Evolutionary conservation across 495 filamentous ascomycete species (phyloP), one percentile per base, ranked within the genome.

Genomic region (Penicillium daleae): DNA sequence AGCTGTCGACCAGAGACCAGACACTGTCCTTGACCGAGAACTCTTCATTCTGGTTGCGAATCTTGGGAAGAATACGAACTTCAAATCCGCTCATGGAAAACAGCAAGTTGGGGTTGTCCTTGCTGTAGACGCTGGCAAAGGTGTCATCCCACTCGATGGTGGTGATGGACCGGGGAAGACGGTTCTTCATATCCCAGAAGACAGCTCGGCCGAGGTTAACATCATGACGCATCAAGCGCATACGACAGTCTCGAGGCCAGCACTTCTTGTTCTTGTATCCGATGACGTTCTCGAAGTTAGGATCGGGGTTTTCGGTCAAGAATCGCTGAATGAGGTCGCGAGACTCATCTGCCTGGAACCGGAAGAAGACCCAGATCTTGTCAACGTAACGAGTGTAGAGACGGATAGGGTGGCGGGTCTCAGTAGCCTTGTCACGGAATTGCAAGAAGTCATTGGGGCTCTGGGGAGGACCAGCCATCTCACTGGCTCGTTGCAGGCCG

Each of bases 131-230:
- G 63, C 94, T 97, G n/a, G 92, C 88, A 69, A 99, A 99, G 0
- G 94, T 98, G 73, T 99, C 96, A 72, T 98, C 96, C 96, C 96
- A 99, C 60, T 99, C 96, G 61, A 98, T 95, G 1, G 96, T 98
- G 0, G 96, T 98, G 44, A 99, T 87, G 24, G 92, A 96, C 61
- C 96, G 84, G 17, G 96, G 96, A 50, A 99, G 82, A 17, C 96
- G 85, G 75, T 99, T 98, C 84, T 99, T 99, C 75, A 99, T 73
- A 72, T 99, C 95, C 95, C 96, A 99, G 79, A 99, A 99, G 13
- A 98, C 96, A 63, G 96, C 96, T 66, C 96, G 88, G 9, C 96
- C 96, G 58, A 99, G 89, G 68, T 99, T 98, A 62, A 99, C 96
- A 82, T 99, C 96, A 74, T 99, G 96, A 65, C 96, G 88, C 96